phyloP scores from a whole-genome alignment of 2,329 filamentous ascomycete species.

The Ophiocordyceps robertsii region DNA sequence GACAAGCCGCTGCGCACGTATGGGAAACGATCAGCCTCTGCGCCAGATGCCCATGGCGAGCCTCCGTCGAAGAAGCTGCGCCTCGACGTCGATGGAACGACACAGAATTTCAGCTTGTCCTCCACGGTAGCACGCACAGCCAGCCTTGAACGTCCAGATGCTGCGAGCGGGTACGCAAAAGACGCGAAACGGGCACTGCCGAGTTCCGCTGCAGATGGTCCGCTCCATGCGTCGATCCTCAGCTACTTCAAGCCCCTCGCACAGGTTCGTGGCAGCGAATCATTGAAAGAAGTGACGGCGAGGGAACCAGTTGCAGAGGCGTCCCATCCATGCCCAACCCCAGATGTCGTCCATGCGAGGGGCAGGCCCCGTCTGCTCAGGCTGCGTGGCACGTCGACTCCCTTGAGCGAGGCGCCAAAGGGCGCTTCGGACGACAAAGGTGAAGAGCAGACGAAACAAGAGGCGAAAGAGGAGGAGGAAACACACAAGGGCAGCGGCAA shows the following conservation, averaged over 20 bases:
- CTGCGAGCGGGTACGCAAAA: not conserved
- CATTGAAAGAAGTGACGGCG: conserved; percentile 1
- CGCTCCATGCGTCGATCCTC: conserved; percentile 20
- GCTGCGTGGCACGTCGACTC: conserved; percentile 11
- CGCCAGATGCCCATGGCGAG: conserved; percentile 11
- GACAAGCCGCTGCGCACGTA: conserved; percentile 26
- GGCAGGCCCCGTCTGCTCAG: conserved; percentile 15
- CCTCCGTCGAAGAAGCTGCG: conserved; percentile 14
- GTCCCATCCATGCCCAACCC: conserved; percentile 5
- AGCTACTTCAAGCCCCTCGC: conserved; percentile 25
- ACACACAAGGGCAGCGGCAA: too few species aligned
- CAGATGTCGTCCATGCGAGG: conserved; percentile 1
- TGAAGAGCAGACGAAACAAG: too few species aligned
- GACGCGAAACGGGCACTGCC: not conserved
- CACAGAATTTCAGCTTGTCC: not conserved
- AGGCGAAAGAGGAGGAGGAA: too few species aligned
- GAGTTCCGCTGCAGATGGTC: conserved; percentile 1
- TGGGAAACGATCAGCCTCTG: conserved; percentile 17
- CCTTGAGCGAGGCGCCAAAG: too few species aligned
- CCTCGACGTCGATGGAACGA: not conserved
- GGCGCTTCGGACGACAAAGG: too few species aligned
- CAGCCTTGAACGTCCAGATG: not conserved
- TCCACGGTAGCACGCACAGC: not conserved
- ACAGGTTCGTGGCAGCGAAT: conserved; percentile 1
- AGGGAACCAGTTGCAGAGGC: not conserved